These are phyloP conservation scores for Sclerotinia spermophila DNA, from an alignment of 2,329 filamentous ascomycete species.

Conservation along the genomic window DNA sequence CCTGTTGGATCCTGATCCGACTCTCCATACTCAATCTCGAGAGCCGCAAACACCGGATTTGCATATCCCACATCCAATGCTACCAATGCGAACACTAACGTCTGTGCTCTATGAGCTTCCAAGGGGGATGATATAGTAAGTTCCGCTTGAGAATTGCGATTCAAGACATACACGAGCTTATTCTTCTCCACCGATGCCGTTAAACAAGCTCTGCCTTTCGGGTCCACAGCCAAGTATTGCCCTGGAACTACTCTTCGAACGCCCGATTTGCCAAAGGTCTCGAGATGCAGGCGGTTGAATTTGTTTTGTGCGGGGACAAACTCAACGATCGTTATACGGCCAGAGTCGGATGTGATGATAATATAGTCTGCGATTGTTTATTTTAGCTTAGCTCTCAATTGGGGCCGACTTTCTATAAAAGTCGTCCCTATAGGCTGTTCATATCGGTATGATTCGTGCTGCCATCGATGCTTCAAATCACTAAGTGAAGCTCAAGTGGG, in stretches of 20 bases:
- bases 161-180: slow-evolving; percentile 97
- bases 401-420: slow-evolving; percentile 20
- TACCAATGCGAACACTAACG: slow-evolving; percentile 81
- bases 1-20: slow-evolving; percentile 88
- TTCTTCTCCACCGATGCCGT: slow-evolving; percentile 97
- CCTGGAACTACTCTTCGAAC: slow-evolving; percentile 90
- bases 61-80: slow-evolving; percentile 94
- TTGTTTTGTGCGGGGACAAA: slow-evolving; percentile 82
- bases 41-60: slow-evolving; percentile 90
- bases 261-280: slow-evolving; percentile 98
- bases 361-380: slow-evolving; percentile 70
- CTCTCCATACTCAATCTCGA: slow-evolving; percentile 92
- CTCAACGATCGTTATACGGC: slow-evolving; percentile 89
- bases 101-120: slow-evolving; percentile 91
- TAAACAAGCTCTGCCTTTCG: slow-evolving; percentile 91
- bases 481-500: slow-evolving; percentile 59
- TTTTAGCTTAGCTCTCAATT: slow-evolving; percentile 32
- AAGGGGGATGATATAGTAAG: slow-evolving; percentile 95
- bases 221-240: slow-evolving; percentile 92
- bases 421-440: slow-evolving; percentile 28
- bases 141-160: slow-evolving; percentile 89
- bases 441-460: slow-evolving; percentile 41
- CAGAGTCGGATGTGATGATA: slow-evolving; percentile 92
- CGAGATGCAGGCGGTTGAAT: slow-evolving; percentile 85
- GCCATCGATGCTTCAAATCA: slow-evolving; percentile 63